These are phyloP conservation scores for Metschnikowia lachancei DNA, from an alignment of 805 yeast species.

Conservation along the genomic window DNA sequence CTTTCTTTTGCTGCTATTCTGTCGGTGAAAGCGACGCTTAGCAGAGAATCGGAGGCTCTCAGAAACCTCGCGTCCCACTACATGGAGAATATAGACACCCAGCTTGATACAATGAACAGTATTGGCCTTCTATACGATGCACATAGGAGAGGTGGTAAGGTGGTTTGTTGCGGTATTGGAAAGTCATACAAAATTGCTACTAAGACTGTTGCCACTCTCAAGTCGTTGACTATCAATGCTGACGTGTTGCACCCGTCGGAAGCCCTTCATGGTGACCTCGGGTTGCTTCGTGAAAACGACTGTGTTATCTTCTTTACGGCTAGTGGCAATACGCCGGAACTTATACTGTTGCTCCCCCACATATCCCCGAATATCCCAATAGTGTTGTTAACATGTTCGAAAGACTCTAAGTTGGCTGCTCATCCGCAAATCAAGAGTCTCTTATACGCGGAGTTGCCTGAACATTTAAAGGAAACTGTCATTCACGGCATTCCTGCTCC, in stretches of 20 bases:
- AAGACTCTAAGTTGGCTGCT: slow-evolving; percentile 52
- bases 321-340: slow-evolving; percentile 81
- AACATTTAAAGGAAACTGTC: slow-evolving; percentile 52
- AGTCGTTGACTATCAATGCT: slow-evolving; percentile 71
- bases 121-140: slow-evolving; percentile 37
- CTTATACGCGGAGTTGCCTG: slow-evolving; percentile 62
- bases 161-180: slow-evolving; percentile 80
- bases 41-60: slow-evolving; percentile 48
- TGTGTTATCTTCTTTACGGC: slow-evolving; percentile 66
- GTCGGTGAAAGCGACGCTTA: slow-evolving; percentile 42
- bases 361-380: slow-evolving; percentile 52
- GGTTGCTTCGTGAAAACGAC: slow-evolving; percentile 59
- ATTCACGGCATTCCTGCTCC: slow-evolving; percentile 86
- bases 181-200: slow-evolving; percentile 77
- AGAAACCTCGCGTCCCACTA: slow-evolving; percentile 46
- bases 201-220: slow-evolving; percentile 78
- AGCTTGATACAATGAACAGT: slow-evolving; percentile 42
- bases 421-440: slow-evolving; percentile 50
- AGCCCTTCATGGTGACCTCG: slow-evolving; percentile 89
- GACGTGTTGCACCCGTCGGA: slow-evolving; percentile 76
- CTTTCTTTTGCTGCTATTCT: slow-evolving; percentile 23
- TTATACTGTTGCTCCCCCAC: slow-evolving; percentile 56
- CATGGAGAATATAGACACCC: slow-evolving; percentile 44
- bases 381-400: slow-evolving; percentile 61
- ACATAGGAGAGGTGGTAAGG: slow-evolving; percentile 52